A percentile compares a stretch with the other conserved stretches of the same genome.
Conservation (phyloP, 2,329 filamentous ascomycete genomes). For the Atkinsonella hypoxylon region DNA sequence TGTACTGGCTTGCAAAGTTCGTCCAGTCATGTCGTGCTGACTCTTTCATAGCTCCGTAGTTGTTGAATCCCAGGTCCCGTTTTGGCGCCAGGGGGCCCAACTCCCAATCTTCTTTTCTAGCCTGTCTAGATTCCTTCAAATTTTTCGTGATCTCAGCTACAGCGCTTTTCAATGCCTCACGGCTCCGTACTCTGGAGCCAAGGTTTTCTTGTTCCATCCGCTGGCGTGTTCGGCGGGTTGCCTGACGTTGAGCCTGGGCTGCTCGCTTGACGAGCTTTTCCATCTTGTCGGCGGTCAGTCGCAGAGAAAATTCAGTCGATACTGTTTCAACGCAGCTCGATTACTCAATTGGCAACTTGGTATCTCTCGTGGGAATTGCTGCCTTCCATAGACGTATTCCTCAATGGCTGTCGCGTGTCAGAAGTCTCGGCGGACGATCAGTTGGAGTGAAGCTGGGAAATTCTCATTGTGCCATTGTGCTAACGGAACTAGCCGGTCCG, state of each 20-base stretch:
- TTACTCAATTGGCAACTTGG: neutral
- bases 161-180: constrained; percentile 19
- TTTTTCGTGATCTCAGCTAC: constrained; percentile 22
- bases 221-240: constrained; percentile 34
- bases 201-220: constrained; percentile 19
- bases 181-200: constrained; percentile 18
- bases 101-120: constrained; percentile 64
- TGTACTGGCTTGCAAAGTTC: constrained; percentile 17
- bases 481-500: constrained; percentile 5
- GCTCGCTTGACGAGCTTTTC: constrained; percentile 60
- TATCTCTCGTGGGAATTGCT: neutral
- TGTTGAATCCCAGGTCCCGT: constrained; percentile 53
- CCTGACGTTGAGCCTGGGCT: constrained; percentile 54
- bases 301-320: neutral
- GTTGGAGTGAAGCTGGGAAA: constrained; percentile 1
- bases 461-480: neutral
- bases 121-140: constrained; percentile 29
- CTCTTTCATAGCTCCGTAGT: constrained; percentile 43
- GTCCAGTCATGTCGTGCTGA: constrained; percentile 25
- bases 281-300: constrained; percentile 32
- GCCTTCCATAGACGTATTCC: neutral
- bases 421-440: neutral
- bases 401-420: neutral
- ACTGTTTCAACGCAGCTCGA: neutral
- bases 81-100: constrained; percentile 68